Conservation (phyloP, 805 yeast genomes). For the Ogataea trehaloabstinens region DNA sequence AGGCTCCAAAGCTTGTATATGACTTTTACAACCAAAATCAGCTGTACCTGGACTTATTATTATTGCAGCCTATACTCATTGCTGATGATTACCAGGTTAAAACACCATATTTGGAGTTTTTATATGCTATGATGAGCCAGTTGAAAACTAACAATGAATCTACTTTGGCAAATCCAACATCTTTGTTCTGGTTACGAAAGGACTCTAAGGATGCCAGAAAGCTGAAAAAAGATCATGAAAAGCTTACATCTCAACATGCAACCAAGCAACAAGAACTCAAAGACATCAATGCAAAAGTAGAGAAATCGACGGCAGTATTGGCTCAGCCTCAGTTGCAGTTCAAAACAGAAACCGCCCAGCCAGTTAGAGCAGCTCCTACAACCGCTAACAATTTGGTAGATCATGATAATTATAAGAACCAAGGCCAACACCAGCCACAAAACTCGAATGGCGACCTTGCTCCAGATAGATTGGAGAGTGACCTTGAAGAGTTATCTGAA, state of each 20-base stretch:
- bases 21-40: slow-evolving; percentile 58
- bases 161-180: slow-evolving; percentile 28
- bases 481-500: slow-evolving; percentile 31
- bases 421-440: slow-evolving; percentile 2
- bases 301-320: slow-evolving; percentile 14
- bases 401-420: slow-evolving; percentile 8
- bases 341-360: not conserved
- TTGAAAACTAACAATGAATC: slow-evolving; percentile 48
- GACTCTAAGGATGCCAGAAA: slow-evolving; percentile 28
- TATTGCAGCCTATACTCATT: slow-evolving; percentile 81
- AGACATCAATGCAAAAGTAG: slow-evolving; percentile 23
- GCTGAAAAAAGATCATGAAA: slow-evolving; percentile 27
- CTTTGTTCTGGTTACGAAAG: slow-evolving; percentile 33
- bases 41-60: slow-evolving; percentile 67
- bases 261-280: slow-evolving; percentile 27
- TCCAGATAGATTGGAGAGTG: slow-evolving; percentile 24
- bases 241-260: slow-evolving; percentile 24
- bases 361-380: slow-evolving; percentile 2
- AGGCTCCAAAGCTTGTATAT: slow-evolving; percentile 62
- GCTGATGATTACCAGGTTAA: slow-evolving; percentile 87
- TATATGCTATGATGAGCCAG: slow-evolving; percentile 77
- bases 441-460: slow-evolving; percentile 8
- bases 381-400: slow-evolving; percentile 1
- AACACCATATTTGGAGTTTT: slow-evolving; percentile 87
- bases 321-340: slow-evolving; percentile 6